Evolutionary conservation across 139 green algal species (phyloP).

Genomic region (Eudorina sp.): DNA sequence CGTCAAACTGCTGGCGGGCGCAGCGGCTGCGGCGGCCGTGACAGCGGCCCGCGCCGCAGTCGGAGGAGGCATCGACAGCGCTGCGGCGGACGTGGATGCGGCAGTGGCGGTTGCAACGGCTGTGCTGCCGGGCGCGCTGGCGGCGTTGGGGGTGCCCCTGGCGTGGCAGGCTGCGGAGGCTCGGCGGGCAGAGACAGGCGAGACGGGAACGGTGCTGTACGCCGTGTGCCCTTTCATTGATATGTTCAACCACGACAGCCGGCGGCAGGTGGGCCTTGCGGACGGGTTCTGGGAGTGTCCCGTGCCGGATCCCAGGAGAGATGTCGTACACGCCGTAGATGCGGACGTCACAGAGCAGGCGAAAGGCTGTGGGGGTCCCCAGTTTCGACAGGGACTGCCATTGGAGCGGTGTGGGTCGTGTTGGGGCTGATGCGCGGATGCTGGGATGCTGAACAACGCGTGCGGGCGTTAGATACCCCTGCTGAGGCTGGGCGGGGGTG

Average conservation of each 20-base stretch:
- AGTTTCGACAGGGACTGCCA: too few species aligned
- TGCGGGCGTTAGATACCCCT: too few species aligned
- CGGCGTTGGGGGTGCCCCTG: conserved; percentile 4
- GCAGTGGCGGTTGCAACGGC: neutral
- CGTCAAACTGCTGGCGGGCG: conserved; percentile 26
- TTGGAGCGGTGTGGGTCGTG: too few species aligned
- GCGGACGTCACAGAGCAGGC: too few species aligned
- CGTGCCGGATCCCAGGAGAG: too few species aligned
- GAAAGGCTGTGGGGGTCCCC: too few species aligned
- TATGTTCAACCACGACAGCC: conserved; percentile 53
- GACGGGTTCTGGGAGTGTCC: too few species aligned
- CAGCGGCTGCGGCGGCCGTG: neutral
- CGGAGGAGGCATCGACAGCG: neutral
- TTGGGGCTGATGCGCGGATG: too few species aligned
- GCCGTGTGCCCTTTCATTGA: conserved; percentile 52
- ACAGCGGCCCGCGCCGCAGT: neutral
- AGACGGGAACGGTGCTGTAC: conserved; percentile 33
- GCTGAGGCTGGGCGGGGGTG: too few species aligned
- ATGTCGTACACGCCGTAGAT: too few species aligned
- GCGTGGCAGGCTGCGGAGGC: conserved; percentile 32
- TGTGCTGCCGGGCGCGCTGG: neutral
- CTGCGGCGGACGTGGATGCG: neutral
- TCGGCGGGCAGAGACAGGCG: neutral
- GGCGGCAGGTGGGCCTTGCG: neutral
- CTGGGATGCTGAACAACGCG: too few species aligned